Base-by-base conservation (phyloP, 192 early-diverging fungal species). In the Coemansia sp. region DNA sequence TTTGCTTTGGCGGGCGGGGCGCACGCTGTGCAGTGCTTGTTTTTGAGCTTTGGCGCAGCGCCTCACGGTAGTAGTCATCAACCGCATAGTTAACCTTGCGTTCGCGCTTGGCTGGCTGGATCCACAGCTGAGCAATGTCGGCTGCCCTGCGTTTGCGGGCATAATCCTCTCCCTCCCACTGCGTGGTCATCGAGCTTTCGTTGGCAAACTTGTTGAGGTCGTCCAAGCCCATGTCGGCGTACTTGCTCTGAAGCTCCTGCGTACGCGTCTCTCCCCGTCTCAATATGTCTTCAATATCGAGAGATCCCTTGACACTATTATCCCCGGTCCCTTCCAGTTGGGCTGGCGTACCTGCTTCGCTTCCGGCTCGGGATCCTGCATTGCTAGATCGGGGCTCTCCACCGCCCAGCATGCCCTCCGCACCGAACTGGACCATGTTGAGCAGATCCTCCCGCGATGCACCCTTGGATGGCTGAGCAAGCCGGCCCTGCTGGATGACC, bases 161-260 rank as follows among this genome's bases (percentile, higher is more conserved):
- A 87, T 94, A 98, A 84, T 99, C 93, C 59, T 95, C 87, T 19
- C 97, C 97, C 61, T 98, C 91, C 95, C 95, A 97, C 64, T 96
- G 86, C 68, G 95, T 96, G 3, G 91, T 93, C 50, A 85, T 88
- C 6, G 67, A 54, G 65, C 82, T 83, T 40, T 83, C 82, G 42
- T 81, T 83, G 15, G 87, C 88, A 75, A 97, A 98, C 44, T 92
- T 95, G 61, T 94, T 88, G 19, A 98, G 84, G 64, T 98, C 97
- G 54, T 96, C 95, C 29, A 99, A 82, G 6, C 94, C 93, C 73
- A 91, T 85, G 59, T 89, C 89, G 17, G 89, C 86, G 71, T 94
- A 99, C 73, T 97, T 98, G 58, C 70, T 75, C 62, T 94, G 92
- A 30, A 98, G 82, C 70, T 97, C 90, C 1, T 81, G 84, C 0